Evolutionary conservation across 495 filamentous ascomycete species (phyloP), one percentile per base, ranked within the genome.

Genomic region (Bacidia gigantensis): DNA sequence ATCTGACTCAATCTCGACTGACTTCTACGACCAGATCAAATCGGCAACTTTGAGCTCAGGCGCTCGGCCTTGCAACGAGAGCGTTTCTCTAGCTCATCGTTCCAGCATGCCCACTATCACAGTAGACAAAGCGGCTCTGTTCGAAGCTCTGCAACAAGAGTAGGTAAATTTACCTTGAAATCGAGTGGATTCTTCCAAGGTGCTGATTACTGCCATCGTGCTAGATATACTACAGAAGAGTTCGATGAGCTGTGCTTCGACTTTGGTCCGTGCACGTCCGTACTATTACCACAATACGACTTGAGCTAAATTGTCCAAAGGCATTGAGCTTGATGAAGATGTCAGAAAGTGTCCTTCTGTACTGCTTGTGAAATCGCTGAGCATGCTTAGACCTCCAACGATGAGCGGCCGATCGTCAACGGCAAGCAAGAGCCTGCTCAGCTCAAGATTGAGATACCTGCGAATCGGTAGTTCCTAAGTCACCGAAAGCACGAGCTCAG

Each of bases 181-280:
- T 35, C 14, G 7, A 5, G 29, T 35, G 14, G 29, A 14, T 35
- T 14, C 29, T 35, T 35, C n/a, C n/a, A n/a, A 32, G 51, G 44
- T 32, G 26, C 41, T 56, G 21, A 54, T 26, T 49, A 64, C 18
- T 38, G 29, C 25, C 47, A 3, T n/a, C n/a, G n/a, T n/a, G 20
- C 3, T 56, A 89, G 85, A 24, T 95, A 88, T 65, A 95, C 89
- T 42, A 86, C 84, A 59, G 79, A 95, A 56, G 86, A 90, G 63
- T 97, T 99, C 65, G 90, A 98, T 63, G 83, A 94, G 62, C 72
- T 99, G 58, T 99, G 92, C 65, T 98, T 99, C 76, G 92, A 99
- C 58, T 99, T 95, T 65, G 92, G 89, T 81, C 68, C 58, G 74
- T 65, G 48, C 52, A 44, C 46, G 3, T 29, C 18, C 10, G 10